These are phyloP conservation scores for Didymella pinodella DNA, from an alignment of 2,329 filamentous ascomycete species.

Conservation along the genomic window DNA sequence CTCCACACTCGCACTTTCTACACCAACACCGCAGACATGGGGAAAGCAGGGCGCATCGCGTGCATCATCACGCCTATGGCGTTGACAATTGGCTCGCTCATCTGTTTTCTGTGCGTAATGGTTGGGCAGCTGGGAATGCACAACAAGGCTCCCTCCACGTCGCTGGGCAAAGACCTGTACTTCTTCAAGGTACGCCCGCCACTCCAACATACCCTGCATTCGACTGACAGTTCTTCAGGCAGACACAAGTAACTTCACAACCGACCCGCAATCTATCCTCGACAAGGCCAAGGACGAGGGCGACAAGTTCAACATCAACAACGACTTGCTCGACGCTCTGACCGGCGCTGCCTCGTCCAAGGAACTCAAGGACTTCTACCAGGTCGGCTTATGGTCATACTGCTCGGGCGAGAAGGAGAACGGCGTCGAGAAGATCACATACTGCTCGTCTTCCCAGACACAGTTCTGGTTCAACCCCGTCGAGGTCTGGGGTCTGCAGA, in stretches of 20 bases:
- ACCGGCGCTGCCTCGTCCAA: constrained; percentile 47
- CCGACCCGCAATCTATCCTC: constrained; percentile 54
- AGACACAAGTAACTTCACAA: constrained; percentile 61
- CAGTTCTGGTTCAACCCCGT: constrained; percentile 80
- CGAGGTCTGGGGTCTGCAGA: constrained; percentile 69
- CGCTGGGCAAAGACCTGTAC: constrained; percentile 60
- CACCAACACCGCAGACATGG: constrained; percentile 60
- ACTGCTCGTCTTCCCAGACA: constrained; percentile 75
- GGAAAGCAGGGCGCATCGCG: constrained; percentile 77
- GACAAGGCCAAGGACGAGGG: constrained; percentile 35
- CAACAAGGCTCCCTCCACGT: constrained; percentile 46
- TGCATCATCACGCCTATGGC: constrained; percentile 89
- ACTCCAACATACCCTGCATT: constrained; percentile 47
- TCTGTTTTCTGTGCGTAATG: constrained; percentile 69
- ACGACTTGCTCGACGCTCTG: constrained; percentile 53
- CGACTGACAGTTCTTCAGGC: constrained; percentile 39
- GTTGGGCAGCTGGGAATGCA: constrained; percentile 63
- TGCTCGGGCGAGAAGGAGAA: constrained; percentile 71
- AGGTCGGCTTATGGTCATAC: constrained; percentile 86
- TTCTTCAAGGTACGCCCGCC: constrained; percentile 65
- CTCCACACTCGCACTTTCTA: constrained; percentile 3
- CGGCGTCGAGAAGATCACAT: constrained; percentile 56
- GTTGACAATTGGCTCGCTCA: constrained; percentile 78
- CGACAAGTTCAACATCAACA: constrained; percentile 44
- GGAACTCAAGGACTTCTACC: constrained; percentile 76